Conservation (phyloP, 176 grass and related monocot species). For the Hordeum vulgare region MorexV3_pseudomolecules_assembly NC_058524.1:593100644-593101143, state of each 20-base stretch:
- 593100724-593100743: too few relatives aligned
- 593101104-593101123: too few relatives aligned
- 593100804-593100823: neutral
- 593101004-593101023: neutral
- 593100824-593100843: neutral
- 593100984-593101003: neutral
- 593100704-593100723: too few relatives aligned
- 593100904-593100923: neutral
- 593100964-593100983: neutral
- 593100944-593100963: neutral
- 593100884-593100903: neutral
- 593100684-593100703: too few relatives aligned
- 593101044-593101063: neutral
- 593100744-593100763: neutral
- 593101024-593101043: too few relatives aligned
- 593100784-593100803: neutral
- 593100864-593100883: neutral
- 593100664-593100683: too few relatives aligned
- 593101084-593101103: neutral
- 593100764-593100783: neutral
- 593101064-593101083: neutral
- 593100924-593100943: neutral
- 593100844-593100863: neutral
- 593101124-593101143: too few relatives aligned
- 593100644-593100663: too few relatives aligned